Conservation (phyloP, 768 basidiomycete genomes). For the Lentinula sp. region DNA sequence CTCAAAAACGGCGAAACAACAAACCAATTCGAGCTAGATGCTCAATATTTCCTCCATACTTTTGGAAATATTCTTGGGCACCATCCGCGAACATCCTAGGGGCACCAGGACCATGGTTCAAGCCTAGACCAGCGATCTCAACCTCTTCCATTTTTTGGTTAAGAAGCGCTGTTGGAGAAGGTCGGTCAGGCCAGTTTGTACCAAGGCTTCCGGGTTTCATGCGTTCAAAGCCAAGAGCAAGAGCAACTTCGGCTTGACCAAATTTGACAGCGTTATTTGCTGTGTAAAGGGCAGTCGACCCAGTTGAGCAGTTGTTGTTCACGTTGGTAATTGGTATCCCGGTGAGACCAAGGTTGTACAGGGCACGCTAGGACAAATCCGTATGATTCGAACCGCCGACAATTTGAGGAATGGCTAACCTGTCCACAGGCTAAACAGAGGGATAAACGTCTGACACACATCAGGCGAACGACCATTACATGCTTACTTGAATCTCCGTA, state of each 20-base stretch:
- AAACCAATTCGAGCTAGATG: constrained; percentile 75
- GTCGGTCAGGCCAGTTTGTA: constrained; percentile 54
- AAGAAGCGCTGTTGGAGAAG: constrained; percentile 43
- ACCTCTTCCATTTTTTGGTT: constrained; percentile 36
- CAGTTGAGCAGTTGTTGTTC: constrained; percentile 86
- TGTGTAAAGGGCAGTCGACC: constrained; percentile 70
- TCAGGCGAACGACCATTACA: background rate
- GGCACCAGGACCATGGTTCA: constrained; percentile 64
- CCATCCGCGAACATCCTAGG: constrained; percentile 75
- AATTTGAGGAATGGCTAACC: constrained; percentile 26
- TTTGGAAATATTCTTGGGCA: constrained; percentile 71
- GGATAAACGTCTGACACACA: background rate
- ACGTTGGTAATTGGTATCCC: constrained; percentile 82
- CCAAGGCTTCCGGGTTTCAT: constrained; percentile 74
- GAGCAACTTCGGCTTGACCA: constrained; percentile 64
- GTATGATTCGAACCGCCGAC: background rate
- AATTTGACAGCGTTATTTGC: constrained; percentile 68
- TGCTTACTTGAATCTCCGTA: constrained; percentile 62
- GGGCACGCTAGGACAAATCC: constrained; percentile 46
- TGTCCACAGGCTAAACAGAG: background rate
- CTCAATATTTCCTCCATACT: constrained; percentile 60
- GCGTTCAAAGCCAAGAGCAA: constrained; percentile 84
- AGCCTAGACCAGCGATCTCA: constrained; percentile 43
- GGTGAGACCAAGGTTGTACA: constrained; percentile 82
- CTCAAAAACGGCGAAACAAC: constrained; percentile 8